Evolutionary conservation across 176 grass and related monocot species (phyloP), one percentile per base, ranked within the genome.

Genomic region (Triticum monococcum): DNA sequence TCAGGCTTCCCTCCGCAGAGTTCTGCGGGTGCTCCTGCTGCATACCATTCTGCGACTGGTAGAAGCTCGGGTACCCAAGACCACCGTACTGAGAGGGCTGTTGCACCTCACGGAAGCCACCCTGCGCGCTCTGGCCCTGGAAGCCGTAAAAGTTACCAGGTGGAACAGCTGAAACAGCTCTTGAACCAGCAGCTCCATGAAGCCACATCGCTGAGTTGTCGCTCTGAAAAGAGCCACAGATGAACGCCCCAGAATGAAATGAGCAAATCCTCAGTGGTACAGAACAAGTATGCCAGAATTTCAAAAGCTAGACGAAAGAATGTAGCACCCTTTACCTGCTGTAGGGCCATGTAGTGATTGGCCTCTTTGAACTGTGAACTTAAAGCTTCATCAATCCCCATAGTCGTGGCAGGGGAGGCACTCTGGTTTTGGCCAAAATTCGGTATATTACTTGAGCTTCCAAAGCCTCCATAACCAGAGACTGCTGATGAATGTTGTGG

Each of bases 191-290:
- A 40, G 85, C 86, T 89, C 94, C 92, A 64, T 90, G 97, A 80
- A 93, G 88, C 94, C 94, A 99, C 97, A 96, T 92, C 17, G 94
- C 83, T 3, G 94, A 88, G 72, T 85, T 94, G 46, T 99, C 93
- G 16, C 36, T 87, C 88, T 91, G 78, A 77, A 86, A 90, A 68
- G 45, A 61, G 24, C 33, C 16, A 26, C 35, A 46, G 50, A 52
- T 8, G 5, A 35, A 64, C 68, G 64, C 12, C 33, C 76, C 61
- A 85, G 50, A 76, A 77, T 62, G 61, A 46, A 81, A 68, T 85
- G 59, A 68, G 46, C n/a, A 54, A 22, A 17, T 56, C 30, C 63
- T 56, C 32, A 80, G 5, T 65, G 48, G 22, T 67, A 62, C 13
- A 76, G 66, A 31, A 38, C 68, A 85, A 83, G 33, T 22, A 11